Evolutionary conservation across 441 rosid species (phyloP), one percentile per base, ranked within the genome.

Genomic region (Pelargonium citronellum): DNA sequence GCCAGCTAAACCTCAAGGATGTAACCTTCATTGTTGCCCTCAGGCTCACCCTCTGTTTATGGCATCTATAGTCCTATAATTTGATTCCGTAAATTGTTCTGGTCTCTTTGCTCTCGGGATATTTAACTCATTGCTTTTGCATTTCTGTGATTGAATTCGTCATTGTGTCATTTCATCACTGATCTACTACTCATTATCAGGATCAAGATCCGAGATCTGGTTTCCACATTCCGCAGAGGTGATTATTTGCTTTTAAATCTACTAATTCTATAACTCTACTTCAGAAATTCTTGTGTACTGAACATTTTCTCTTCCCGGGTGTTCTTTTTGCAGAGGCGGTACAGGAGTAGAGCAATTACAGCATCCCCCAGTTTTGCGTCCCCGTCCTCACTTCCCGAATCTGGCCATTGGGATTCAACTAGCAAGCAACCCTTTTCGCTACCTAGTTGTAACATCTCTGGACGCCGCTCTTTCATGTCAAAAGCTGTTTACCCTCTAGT

Each of bases 401-500:
- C 85, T 67, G 79, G 71, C 64, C 83, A 70, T 4, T 77, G 77
- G 89, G 90, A 84, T 70, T 83, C 87, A 69, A 73, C 88, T 67
- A 77, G 84, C 75, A 84, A 78, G 68, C 79, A 77, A 20, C 86
- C 85, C 39, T 79, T 55, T 64, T 69, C 83, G 24, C 67, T 81
- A 68, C 78, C 84, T 30, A 78, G 43, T 72, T 73, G 84, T 65
- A 84, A 74, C 67, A 63, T 81, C 22, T 73, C 87, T 0, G 72
- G 81, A 69, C 82, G 79, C 20, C 84, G 86, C 71, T 76, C 90
- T 71, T 80, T 83, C 79, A 74, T 73, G 69, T 84, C 91, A 62
- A 89, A 87, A 82, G 85, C 91, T 51, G 87, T 89, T 69, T 89
- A 84, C 64, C 92, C 97, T 5, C 76, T 82, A 69, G 81, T 93